Evolutionary conservation across 2,329 filamentous ascomycete genomes (phyloP), one percentile per base, ranked within the genome.

Genomic region (Xylaria sp.): DNA sequence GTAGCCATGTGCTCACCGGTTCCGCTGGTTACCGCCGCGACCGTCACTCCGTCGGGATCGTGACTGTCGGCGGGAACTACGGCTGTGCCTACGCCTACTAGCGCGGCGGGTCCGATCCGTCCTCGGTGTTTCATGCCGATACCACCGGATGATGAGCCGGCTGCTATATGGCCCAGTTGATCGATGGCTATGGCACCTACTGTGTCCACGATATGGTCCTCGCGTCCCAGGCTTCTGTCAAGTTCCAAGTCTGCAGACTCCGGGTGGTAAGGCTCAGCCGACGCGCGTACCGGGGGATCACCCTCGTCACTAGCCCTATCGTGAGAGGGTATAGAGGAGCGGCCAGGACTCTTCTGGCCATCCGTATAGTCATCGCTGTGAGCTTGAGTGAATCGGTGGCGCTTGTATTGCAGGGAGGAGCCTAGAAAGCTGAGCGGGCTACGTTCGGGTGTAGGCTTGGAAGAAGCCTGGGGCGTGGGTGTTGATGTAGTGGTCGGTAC

Each of bases 1-100:
- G 94, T 97, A 37, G 93, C 92, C 91, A 99, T 99, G 75, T 99
- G 95, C 78, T 99, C 95, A 50, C 95, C 95, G 2, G 95, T 99
- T 28, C 95, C 95, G 74, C 92, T 97, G 40, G 93, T 96, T 21
- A 97, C 92, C 25, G 89, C 88, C 31, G 92, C 94, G 28, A 97
- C 92, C 47, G 85, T 87, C 7, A 87, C 84, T 47, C 83, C 80
- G 2, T 92, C 87, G 6, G 85, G 80, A 72, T 97, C 94, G 31
- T 86, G 83, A 1, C 85, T 80, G 65, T 93, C 87, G 25, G 83
- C 81, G 1, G 94, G 94, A n/a, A 97, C 86, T 28, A 99, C 90
- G 37, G 92, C 91, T 19, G 93, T 94, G 59, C 95, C 95, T 56
- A 98, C 87, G 7, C 95, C 94, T 14, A 98, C 92, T 15, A 99